phyloP scores from a whole-genome alignment of 495 filamentous ascomycete species.

The Glarea lozoyensis region DNA sequence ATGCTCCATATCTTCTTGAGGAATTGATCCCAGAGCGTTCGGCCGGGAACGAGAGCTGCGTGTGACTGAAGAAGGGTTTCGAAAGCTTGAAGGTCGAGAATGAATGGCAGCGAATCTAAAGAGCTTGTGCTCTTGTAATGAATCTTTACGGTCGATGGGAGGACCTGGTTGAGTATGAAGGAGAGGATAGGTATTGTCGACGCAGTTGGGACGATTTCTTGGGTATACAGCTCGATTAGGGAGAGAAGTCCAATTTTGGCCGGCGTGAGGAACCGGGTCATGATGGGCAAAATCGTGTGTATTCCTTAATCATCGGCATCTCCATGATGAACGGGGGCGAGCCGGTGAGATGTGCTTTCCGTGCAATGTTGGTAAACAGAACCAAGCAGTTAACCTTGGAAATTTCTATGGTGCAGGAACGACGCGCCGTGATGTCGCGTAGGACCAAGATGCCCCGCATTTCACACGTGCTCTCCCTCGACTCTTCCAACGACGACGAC shows the following conservation, averaged over 20 bases:
- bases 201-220: conserved; percentile 61
- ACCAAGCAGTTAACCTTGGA: too few species aligned
- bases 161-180: conserved; percentile 70
- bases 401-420: too few species aligned
- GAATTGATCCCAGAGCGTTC: conserved; percentile 76
- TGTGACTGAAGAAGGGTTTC: conserved; percentile 52
- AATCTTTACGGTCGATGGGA: conserved; percentile 34
- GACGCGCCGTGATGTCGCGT: too few species aligned
- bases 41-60: conserved; percentile 62
- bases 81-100: conserved; percentile 56
- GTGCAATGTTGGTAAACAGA: too few species aligned
- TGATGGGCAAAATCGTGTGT: conserved; percentile 28
- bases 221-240: conserved; percentile 71
- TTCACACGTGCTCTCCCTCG: too few species aligned
- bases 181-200: conserved; percentile 76
- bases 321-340: too few species aligned
- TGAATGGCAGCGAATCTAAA: conserved; percentile 30
- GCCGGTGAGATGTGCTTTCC: too few species aligned
- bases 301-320: too few species aligned
- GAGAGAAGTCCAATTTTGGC: conserved; percentile 76
- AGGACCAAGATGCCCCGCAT: too few species aligned
- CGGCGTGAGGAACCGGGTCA: conserved; percentile 78
- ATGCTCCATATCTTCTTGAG: conserved; percentile 78
- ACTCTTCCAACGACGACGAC: too few species aligned
- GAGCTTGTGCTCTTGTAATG: conserved; percentile 2